These are phyloP conservation scores for Cytospora mali DNA, from an alignment of 2,329 filamentous ascomycete species.

Conservation along the genomic window DNA sequence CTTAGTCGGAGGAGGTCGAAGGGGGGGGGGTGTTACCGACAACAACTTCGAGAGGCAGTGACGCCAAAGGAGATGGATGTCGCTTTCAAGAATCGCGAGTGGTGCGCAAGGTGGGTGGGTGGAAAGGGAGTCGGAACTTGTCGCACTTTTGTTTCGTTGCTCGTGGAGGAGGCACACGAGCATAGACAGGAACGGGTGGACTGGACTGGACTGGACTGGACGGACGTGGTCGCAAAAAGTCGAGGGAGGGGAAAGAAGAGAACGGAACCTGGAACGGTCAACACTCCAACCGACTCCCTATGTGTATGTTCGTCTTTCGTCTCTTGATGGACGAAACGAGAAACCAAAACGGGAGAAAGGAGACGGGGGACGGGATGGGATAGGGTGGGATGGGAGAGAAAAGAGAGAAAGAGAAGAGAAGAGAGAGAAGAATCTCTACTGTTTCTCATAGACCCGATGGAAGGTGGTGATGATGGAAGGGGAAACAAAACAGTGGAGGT, in stretches of 20 bases:
- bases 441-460: slow-evolving; percentile 25
- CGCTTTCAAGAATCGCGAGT: background rate
- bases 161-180: background rate
- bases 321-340: background rate
- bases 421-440: slow-evolving; percentile 13
- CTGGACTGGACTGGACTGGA: background rate
- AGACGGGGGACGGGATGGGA: slow-evolving; percentile 5
- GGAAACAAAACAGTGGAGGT: slow-evolving; percentile 9
- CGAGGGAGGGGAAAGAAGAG: slow-evolving; percentile 11
- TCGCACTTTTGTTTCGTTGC: background rate
- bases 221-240: slow-evolving; percentile 7
- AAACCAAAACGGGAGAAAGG: background rate
- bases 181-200: background rate
- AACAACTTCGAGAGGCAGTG: slow-evolving; percentile 4
- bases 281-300: slow-evolving; percentile 23
- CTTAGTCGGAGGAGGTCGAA: background rate
- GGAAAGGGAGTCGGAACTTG: background rate
- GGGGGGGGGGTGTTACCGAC: background rate
- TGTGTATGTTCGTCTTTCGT: slow-evolving; percentile 3
- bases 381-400: slow-evolving; percentile 4
- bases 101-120: background rate
- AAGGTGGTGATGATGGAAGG: slow-evolving; percentile 15
- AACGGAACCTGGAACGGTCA: slow-evolving; percentile 28
- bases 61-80: background rate
- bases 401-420: slow-evolving; percentile 11